Base-by-base conservation (phyloP, 495 filamentous ascomycete genomes). In the Xylaria scruposa region DNA sequence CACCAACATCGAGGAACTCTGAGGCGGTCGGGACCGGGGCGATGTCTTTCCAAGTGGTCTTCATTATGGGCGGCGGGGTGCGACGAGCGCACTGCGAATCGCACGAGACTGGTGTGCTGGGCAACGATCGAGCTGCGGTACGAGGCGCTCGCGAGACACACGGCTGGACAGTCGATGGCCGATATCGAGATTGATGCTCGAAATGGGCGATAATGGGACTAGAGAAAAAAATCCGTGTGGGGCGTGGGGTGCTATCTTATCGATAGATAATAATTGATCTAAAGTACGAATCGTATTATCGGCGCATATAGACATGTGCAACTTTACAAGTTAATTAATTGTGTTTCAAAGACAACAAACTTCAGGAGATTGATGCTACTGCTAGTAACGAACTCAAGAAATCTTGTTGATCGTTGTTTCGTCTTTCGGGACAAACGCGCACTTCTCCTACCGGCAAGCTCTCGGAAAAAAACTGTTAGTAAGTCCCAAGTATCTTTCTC, bases 11-110 rank as follows among this genome's bases (percentile, higher is more conserved):
- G 72, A 99, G 86, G 78, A 99, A 99, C 83, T 99, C 96, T 84
- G 97, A 91, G 78, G 88, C 91, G 74, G 93, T 97, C 40, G 96
- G 96, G 74, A 99, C 96, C 70, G 97, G 95, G 61, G 92, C 89
- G 77, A 97, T 97, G 71, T 86, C 84, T 73, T 88, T 88, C 86
- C 86, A 88, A 46, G 84, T 87, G 60, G 83, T 85, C 81, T 84
- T 85, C 83, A 85, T 85, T 15, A 40, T 80, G 73, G 75, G 68
- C 75, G 46, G 70, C 26, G 42, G 5, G 24, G 72, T 13, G 70
- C 70, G 70, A 75, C 58, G 54, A 67, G 46, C 54, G 46, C 70
- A 62, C 72, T 71, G 49, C 36, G 44, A 62, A 62, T 71, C n/a
- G 49, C n/a, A 42, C 10, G 3, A 53, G 17, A 29, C 19, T 36